Evolutionary conservation across 2,329 filamentous ascomycete genomes (phyloP), one percentile per base, ranked within the genome.

Genomic region (Phyllosticta ampelicida): DNA sequence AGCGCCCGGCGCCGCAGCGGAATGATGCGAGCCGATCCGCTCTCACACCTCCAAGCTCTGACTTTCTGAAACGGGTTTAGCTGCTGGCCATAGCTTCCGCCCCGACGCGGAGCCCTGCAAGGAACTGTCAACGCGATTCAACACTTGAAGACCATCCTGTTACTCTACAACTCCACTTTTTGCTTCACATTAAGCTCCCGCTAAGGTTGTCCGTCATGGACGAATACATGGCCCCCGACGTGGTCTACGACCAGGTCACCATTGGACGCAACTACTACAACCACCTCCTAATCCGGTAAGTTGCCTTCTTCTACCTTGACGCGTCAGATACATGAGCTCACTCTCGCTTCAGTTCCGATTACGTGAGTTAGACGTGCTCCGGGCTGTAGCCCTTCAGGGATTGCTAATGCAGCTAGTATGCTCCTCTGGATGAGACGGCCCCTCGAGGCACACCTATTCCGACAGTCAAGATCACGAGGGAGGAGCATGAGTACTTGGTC

Each of bases 81-180:
- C 30, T 28, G 50, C 16, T 36, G 51, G 51, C 23, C 55, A 53
- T 53, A 58, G 55, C 55, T 58, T 53, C 55, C 44, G 26, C 30
- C 53, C 48, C 51, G 55, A 53, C 29, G 44, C 19, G 48, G 55
- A 36, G 20, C 55, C 50, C 55, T 57, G 36, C 36, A 44, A 44
- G 36, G 36, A 44, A 44, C n/a, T 44, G 36, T 44, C 36, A 44
- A 44, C 36, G 36, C 36, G 13, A 18, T n/a, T n/a, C 6, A 4
- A n/a, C 36, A 44, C 13, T 44, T 44, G 2, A 3, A 44, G 13
- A n/a, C n/a, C 36, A 44, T 4, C n/a, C n/a, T n/a, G n/a, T n/a
- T n/a, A n/a, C 36, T 44, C 36, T 44, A 26, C 23, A 26, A 26
- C 23, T 26, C 23, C 8, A 3, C 23, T 26, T 26, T n/a, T 44